These are phyloP conservation scores for Nosema muscidifuracis DNA, from an alignment of 371 early-diverging fungal genomes.

Conservation along the genomic window DNA sequence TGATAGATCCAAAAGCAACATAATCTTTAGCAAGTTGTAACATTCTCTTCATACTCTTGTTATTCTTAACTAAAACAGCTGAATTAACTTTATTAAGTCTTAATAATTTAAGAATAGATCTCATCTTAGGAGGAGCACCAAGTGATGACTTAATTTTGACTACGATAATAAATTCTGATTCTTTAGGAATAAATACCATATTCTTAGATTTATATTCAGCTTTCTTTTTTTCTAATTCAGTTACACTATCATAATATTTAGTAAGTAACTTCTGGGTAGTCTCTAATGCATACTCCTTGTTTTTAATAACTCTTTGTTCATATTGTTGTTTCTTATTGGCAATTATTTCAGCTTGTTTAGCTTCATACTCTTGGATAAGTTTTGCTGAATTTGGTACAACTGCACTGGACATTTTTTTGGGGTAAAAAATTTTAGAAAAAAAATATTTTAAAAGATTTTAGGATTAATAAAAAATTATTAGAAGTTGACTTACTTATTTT, in stretches of 20 bases:
- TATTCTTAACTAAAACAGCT: conserved; percentile 91
- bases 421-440: neutral
- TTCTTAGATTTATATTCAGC: conserved; percentile 44
- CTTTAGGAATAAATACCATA: conserved; percentile 58
- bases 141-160: conserved; percentile 81
- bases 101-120: conserved; percentile 93
- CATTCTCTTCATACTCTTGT: conserved; percentile 94
- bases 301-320: conserved; percentile 16
- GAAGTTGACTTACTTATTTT: too few species aligned
- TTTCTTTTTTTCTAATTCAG: conserved; percentile 43
- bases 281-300: conserved; percentile 36
- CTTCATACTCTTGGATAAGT: conserved; percentile 41
- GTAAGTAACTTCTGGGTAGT: conserved; percentile 30
- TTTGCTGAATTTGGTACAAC: neutral
- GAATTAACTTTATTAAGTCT: conserved; percentile 97
- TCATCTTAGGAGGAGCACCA: conserved; percentile 95
- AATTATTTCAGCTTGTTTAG: conserved; percentile 22
- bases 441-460: neutral
- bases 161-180: conserved; percentile 59
- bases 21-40: conserved; percentile 91
- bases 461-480: too few species aligned
- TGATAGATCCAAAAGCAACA: conserved; percentile 85
- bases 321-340: conserved; percentile 26
- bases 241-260: conserved; percentile 36
- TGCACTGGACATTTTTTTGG: neutral